Percentiles rank a stretch among this genome's conserved stretches.
Conservation (phyloP, 2,329 filamentous ascomycete species). For the Juglanconis juglandina region DNA sequence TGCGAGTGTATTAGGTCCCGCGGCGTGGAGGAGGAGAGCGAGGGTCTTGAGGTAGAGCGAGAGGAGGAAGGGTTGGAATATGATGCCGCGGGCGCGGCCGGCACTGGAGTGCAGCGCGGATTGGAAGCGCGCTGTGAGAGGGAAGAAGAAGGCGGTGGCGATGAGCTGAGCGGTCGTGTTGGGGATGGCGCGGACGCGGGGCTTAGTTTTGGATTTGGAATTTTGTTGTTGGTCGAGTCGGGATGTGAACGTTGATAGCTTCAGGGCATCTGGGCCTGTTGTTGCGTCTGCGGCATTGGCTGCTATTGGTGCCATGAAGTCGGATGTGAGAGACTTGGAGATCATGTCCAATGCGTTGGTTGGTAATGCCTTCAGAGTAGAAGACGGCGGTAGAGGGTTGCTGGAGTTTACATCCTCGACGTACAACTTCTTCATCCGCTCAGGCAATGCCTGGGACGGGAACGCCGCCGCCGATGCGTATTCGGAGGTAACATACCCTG, state of each 20-base stretch:
- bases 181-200: slow-evolving; percentile 55
- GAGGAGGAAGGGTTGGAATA: slow-evolving; percentile 73
- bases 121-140: slow-evolving; percentile 77
- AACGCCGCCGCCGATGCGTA: slow-evolving; percentile 56
- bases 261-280: slow-evolving; percentile 78
- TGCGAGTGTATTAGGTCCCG: slow-evolving; percentile 72
- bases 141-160: slow-evolving; percentile 77
- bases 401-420: slow-evolving; percentile 31
- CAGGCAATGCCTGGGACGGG: slow-evolving; percentile 75
- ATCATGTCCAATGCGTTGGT: slow-evolving; percentile 65
- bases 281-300: slow-evolving; percentile 74
- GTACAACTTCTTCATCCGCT: slow-evolving; percentile 71
- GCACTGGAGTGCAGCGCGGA: slow-evolving; percentile 48
- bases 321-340: slow-evolving; percentile 62
- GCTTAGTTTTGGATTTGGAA: slow-evolving; percentile 28
- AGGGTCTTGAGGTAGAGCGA: slow-evolving; percentile 82
- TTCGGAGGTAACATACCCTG: slow-evolving; percentile 64
- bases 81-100: slow-evolving; percentile 50
- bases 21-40: slow-evolving; percentile 75
- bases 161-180: slow-evolving; percentile 79
- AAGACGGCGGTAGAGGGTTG: slow-evolving; percentile 24
- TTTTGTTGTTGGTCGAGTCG: slow-evolving; percentile 62
- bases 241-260: slow-evolving; percentile 84
- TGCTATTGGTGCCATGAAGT: slow-evolving; percentile 78
- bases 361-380: slow-evolving; percentile 48